Evolutionary conservation across 148 eudicot genomes (phyloP), one percentile per base, ranked within the genome.

Genomic region (Simmondsia chinensis): DNA sequence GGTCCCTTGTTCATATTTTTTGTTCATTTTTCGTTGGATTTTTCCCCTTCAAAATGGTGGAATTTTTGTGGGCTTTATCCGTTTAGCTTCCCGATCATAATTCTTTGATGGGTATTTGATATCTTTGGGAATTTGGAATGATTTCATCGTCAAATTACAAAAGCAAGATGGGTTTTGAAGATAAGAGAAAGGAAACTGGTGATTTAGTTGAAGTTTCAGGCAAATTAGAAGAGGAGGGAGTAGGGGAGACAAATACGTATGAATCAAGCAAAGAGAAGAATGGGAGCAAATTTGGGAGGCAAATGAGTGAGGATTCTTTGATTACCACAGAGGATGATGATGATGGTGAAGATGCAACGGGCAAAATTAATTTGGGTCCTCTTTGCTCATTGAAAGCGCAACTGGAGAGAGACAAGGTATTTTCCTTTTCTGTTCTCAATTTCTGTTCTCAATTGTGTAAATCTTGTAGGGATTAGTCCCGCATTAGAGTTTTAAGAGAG

Each of bases 331-430:
- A 68, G n/a, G 72, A 72, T 15, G 71, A 79, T 11, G 59, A 56
- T 28, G 94, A 79, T 21, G 88, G 75, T 9, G 78, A 75, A 2
- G 84, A 76, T 33, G 96, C 77, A 42, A 17, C 54, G 18, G 48
- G 46, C 6, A 80, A 77, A 40, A 46, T 88, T 34, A 71, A 77
- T 50, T 60, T 88, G 66, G 97, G 97, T 21, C 97, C 97, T 45
- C 77, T 60, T 10, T 73, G 60, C 48, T 74, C 87, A 16, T 70
- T 88, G 57, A 88, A 80, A 38, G 94, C 77, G 14, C 84, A 77
- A 19, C 68, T 69, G 19, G 97, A 83, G 61, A 81, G 77, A 61
- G 94, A 88, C 66, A 88, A 88, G 94, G 97, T 83, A 33, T 48
- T 45, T 46, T 17, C 43, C 17, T 54, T 38, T 16, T 4, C 20